phyloP scores from a whole-genome alignment of 2,329 filamentous ascomycete species.

The Periconia sp. region DNA sequence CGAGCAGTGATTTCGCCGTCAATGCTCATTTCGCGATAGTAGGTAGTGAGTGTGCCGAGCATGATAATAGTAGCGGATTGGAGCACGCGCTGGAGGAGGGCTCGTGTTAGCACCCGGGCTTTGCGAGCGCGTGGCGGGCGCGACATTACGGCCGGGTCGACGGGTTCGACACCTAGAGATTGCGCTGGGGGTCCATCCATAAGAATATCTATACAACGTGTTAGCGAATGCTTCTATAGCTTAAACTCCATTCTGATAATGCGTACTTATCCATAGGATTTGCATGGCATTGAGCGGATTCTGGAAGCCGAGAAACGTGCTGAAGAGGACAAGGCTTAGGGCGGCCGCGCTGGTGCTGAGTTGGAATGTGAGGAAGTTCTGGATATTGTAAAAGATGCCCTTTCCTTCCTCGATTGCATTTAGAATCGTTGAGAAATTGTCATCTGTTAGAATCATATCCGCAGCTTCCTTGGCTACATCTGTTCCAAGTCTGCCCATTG shows the following conservation, averaged over 20 bases:
- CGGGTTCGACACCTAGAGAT: constrained; percentile 92
- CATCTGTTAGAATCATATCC: constrained; percentile 91
- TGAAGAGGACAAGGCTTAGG: constrained; percentile 87
- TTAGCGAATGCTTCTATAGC: constrained; percentile 22
- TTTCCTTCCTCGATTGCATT: constrained; percentile 98
- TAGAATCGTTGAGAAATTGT: constrained; percentile 90
- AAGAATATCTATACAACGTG: constrained; percentile 76
- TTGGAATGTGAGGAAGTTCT: constrained; percentile 99
- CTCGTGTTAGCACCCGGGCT: constrained; percentile 87
- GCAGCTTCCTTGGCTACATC: constrained; percentile 96
- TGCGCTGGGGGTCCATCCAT: constrained; percentile 99
- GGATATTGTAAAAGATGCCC: constrained; percentile 99
- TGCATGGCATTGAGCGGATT: constrained; percentile 99
- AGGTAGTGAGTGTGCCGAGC: constrained; percentile 87
- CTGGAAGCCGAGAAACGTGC: constrained; percentile 90
- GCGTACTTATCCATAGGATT: constrained; percentile 98
- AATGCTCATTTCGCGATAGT: constrained; percentile 86
- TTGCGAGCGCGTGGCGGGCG: constrained; percentile 85
- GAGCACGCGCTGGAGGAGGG: constrained; percentile 82
- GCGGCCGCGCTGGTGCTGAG: constrained; percentile 95
- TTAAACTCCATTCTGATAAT: background rate
- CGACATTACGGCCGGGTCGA: constrained; percentile 93
- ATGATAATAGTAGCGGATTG: constrained; percentile 90
- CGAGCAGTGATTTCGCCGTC: constrained; percentile 85
- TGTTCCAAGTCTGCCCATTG: constrained; percentile 93